Percentiles rank a stretch among this genome's conserved stretches.
Evolutionary conservation across 1,284 basidiomycete species (phyloP).

Genomic region (Phellopilus nigrolimitatus): DNA sequence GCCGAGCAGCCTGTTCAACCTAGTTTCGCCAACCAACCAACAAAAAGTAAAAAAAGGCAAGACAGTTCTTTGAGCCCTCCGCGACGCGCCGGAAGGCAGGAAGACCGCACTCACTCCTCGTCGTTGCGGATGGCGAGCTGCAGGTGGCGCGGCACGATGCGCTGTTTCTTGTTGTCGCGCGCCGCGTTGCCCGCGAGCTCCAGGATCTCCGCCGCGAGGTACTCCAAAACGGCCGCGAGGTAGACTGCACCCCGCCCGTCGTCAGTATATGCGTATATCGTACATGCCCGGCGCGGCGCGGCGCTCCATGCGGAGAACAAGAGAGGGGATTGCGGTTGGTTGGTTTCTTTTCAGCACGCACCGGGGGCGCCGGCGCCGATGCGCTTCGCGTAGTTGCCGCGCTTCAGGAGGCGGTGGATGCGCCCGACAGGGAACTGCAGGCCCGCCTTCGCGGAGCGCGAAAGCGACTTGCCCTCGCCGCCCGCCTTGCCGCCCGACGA

Average conservation of each 20-base stretch:
- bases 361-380: constrained; percentile 77
- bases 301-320: too few species aligned
- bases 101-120: constrained; percentile 51
- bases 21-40: constrained; percentile 20
- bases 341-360: constrained; percentile 31
- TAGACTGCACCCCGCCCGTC: constrained; percentile 49
- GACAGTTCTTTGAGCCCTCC: too few species aligned
- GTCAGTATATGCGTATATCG: background rate
- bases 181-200: constrained; percentile 84
- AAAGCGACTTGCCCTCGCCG: constrained; percentile 53
- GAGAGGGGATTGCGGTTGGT: too few species aligned
- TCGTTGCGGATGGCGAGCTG: constrained; percentile 88
- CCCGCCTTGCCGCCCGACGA: constrained; percentile 55
- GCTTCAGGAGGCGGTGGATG: constrained; percentile 88
- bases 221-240: constrained; percentile 80
- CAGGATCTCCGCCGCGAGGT: constrained; percentile 85
- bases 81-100: constrained; percentile 2
- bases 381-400: constrained; percentile 83
- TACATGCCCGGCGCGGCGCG: too few species aligned
- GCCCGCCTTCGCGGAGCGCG: constrained; percentile 78
- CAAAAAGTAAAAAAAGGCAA: background rate
- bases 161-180: constrained; percentile 80
- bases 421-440: constrained; percentile 89
- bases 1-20: constrained; percentile 69
- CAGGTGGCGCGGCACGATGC: constrained; percentile 83